Conservation (phyloP, 192 early-diverging fungal genomes). For the Entomortierella parvispora region DNA sequence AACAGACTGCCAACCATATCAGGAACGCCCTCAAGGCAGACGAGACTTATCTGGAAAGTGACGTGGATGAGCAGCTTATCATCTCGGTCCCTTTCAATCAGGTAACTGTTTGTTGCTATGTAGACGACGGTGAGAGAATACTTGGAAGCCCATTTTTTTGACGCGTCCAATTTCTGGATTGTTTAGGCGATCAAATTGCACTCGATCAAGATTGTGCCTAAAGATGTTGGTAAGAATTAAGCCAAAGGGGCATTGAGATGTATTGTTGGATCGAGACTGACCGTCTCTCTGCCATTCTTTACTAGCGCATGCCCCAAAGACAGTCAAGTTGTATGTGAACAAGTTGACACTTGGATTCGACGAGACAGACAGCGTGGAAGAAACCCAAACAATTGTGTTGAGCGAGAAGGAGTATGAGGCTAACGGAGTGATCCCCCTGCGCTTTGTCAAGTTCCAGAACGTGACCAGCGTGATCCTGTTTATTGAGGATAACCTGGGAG, state of each 20-base stretch:
- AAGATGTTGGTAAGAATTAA: conserved; percentile 41
- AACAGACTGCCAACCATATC: conserved; percentile 78
- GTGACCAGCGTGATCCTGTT: conserved; percentile 85
- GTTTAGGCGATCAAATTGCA: conserved; percentile 71
- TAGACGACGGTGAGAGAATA: background rate
- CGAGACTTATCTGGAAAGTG: conserved; percentile 82
- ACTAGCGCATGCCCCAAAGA: conserved; percentile 83
- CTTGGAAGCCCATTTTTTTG: background rate
- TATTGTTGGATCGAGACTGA: background rate
- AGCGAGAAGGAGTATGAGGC: conserved; percentile 73
- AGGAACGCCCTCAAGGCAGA: conserved; percentile 80
- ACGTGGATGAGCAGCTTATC: conserved; percentile 96
- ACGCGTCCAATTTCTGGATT: conserved; percentile 11
- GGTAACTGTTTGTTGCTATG: too few species aligned
- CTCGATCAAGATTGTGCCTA: conserved; percentile 69
- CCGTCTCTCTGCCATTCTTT: background rate
- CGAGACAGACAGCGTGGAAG: conserved; percentile 78
- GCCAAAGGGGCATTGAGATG: too few species aligned
- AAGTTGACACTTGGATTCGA: conserved; percentile 86
- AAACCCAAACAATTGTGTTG: conserved; percentile 82
- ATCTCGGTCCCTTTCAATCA: conserved; percentile 91
- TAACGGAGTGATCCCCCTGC: conserved; percentile 75
- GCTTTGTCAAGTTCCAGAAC: conserved; percentile 95
- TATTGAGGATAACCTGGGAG: conserved; percentile 87
- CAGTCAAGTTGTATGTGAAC: conserved; percentile 90